A percentile compares a stretch with the other conserved stretches of the same genome.
Evolutionary conservation across 345 rosid species (phyloP).

Genomic region (Eutrema heterophyllum): DNA sequence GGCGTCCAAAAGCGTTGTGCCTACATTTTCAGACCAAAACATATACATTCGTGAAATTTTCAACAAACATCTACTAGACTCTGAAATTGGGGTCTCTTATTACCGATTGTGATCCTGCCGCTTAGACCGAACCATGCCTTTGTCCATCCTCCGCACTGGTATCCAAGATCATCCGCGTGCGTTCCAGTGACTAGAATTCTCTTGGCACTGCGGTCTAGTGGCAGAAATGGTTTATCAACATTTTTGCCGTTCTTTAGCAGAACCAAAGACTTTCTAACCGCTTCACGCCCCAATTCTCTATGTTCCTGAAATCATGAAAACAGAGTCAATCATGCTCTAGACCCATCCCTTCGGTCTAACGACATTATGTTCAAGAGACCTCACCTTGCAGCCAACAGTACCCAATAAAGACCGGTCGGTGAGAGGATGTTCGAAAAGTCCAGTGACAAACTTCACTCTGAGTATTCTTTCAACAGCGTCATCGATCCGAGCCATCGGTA

Average conservation of each 20-base stretch:
- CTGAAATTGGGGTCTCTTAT: background rate
- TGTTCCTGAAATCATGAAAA: constrained; percentile 37
- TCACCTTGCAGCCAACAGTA: constrained; percentile 77
- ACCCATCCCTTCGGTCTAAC: background rate
- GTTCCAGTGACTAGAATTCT: constrained; percentile 65
- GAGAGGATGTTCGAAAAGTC: constrained; percentile 73
- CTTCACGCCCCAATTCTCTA: constrained; percentile 64
- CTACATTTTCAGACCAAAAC: constrained; percentile 26
- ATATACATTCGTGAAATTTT: background rate
- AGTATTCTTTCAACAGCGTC: constrained; percentile 84
- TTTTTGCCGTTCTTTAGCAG: constrained; percentile 70
- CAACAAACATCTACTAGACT: background rate
- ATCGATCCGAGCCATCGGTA: constrained; percentile 57
- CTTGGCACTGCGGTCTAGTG: constrained; percentile 50
- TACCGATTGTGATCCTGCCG: constrained; percentile 75
- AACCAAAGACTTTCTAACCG: constrained; percentile 75
- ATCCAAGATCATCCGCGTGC: constrained; percentile 77
- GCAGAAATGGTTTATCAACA: constrained; percentile 47
- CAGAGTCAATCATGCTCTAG: background rate
- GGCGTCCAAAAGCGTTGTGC: constrained; percentile 77
- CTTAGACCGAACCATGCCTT: constrained; percentile 50
- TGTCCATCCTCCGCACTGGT: constrained; percentile 90
- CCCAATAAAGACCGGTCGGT: constrained; percentile 58
- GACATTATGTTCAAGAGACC: background rate
- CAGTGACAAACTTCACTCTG: constrained; percentile 78